A percentile compares a stretch with the other conserved stretches of the same genome.
Conservation (phyloP, 2,329 filamentous ascomycete species). For the Allantophomopsis lycopodina region DNA sequence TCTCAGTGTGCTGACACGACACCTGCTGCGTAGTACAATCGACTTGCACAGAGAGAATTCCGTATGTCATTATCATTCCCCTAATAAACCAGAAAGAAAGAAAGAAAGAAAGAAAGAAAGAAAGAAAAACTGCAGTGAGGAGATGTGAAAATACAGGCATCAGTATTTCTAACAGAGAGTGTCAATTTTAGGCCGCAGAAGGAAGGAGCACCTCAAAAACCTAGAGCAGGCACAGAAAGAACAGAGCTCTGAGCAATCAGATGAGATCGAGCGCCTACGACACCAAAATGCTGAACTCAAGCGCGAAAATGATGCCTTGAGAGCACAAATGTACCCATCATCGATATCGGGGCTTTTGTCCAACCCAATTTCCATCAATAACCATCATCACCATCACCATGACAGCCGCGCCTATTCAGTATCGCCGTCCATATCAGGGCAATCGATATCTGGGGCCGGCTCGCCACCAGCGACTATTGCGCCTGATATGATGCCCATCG, state of each 20-base stretch:
- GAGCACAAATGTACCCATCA: slow-evolving; percentile 20
- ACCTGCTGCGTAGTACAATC: slow-evolving; percentile 19
- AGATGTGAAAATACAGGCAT: too few relatives aligned
- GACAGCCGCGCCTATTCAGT: slow-evolving; percentile 17
- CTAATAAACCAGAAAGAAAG: too few relatives aligned
- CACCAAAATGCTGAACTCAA: slow-evolving; percentile 24
- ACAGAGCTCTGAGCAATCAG: slow-evolving; percentile 21
- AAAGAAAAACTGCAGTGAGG: too few relatives aligned
- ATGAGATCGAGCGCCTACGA: slow-evolving; percentile 25
- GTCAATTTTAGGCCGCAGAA: slow-evolving; percentile 21
- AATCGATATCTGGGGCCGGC: slow-evolving; percentile 14
- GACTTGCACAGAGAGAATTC: slow-evolving; percentile 28
- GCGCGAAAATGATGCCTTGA: slow-evolving; percentile 24
- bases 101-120: too few relatives aligned
- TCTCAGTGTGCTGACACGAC: background rate
- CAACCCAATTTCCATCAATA: slow-evolving; percentile 10
- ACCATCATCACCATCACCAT: slow-evolving; percentile 1
- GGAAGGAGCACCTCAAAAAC: slow-evolving; percentile 28
- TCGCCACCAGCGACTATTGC: slow-evolving; percentile 15
- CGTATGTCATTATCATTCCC: slow-evolving; percentile 17
- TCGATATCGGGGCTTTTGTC: slow-evolving; percentile 15
- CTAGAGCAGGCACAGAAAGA: slow-evolving; percentile 26
- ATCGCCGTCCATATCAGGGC: slow-evolving; percentile 17
- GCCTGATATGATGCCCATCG: slow-evolving; percentile 18
- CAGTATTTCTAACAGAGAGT: slow-evolving; percentile 1